Base-by-base conservation (phyloP, 495 filamentous ascomycete genomes). In the Penicillium pulvis region DNA sequence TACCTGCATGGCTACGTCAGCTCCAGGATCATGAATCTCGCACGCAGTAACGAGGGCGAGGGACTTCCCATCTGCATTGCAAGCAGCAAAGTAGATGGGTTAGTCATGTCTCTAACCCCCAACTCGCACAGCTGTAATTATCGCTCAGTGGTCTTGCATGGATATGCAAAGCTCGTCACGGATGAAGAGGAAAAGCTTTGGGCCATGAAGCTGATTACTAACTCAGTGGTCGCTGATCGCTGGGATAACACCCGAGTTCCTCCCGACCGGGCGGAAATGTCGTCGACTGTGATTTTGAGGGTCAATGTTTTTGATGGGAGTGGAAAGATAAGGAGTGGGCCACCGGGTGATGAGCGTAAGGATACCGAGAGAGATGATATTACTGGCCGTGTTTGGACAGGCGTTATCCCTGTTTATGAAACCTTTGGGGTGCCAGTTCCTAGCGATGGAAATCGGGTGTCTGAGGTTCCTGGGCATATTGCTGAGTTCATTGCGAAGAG, bases 1-100 rank as follows among this genome's bases (percentile, higher is more conserved):
- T 96, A 97, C 66, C 83, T 97, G 6, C 93, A 97, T 69, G 91
- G 91, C 64, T 94, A 94, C 68, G 85, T 93, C 52, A 88, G 85
- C 55, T 87, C 88, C 12, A 90, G 92, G 2, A 77, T 96, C 35
- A 87, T 92, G 77, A 87, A 87, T 56, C 69, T 90, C 8, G 78
- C 84, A 31, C 82, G 84, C 19, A 73, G 69, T n/a, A 65, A 64
- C 45, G 67, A 73, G 17, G 73, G 65, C 3, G 65, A 77, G 11
- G 83, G 85, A 6, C 58, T 90, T 26, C 84, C 83, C 3, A 80
- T 84, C 64, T 92, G 75, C 75, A 82, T 87, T 35, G 88, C 79
- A 62, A 87, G 83, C 11, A 93, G 79, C 57, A 81, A 81, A 57
- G 72, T 92, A 16, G 90, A 93, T 75, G 90, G 91, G 19, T 71